phyloP scores from a whole-genome alignment of 257 asterid genomes.

The Solanum chiquidenum region DNA sequence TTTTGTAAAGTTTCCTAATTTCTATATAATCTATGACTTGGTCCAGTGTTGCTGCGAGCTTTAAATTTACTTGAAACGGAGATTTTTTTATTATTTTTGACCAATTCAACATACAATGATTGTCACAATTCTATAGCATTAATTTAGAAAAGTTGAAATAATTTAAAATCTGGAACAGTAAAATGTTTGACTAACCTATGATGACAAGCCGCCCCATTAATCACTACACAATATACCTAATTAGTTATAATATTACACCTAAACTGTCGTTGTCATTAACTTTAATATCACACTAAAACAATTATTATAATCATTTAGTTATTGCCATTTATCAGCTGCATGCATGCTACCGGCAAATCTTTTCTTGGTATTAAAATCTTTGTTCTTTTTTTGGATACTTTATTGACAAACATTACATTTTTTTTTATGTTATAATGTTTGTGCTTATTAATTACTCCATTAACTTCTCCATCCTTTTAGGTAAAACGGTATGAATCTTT shows the following conservation, averaged over 20 bases:
- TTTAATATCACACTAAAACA: background rate
- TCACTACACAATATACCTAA: background rate
- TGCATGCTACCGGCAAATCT: background rate
- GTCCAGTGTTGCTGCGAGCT: background rate
- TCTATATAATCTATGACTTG: background rate
- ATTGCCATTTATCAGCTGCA: background rate
- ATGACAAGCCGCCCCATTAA: background rate
- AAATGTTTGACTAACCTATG: background rate
- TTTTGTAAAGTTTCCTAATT: background rate
- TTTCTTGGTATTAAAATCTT: background rate
- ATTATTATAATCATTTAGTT: background rate
- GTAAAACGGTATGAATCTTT: background rate
- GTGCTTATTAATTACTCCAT: background rate
- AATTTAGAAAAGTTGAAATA: background rate
- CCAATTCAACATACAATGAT: constrained; percentile 16
- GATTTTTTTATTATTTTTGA: background rate
- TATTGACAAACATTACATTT: background rate
- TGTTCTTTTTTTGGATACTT: background rate
- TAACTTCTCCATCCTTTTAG: background rate
- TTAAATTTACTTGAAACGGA: background rate
- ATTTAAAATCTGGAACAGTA: background rate
- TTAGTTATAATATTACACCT: background rate
- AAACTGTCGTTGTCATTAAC: background rate
- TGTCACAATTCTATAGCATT: background rate
- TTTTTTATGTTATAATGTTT: background rate